phyloP scores from a whole-genome alignment of 495 filamentous ascomycete genomes.

The Articulospora tetracladia region DNA sequence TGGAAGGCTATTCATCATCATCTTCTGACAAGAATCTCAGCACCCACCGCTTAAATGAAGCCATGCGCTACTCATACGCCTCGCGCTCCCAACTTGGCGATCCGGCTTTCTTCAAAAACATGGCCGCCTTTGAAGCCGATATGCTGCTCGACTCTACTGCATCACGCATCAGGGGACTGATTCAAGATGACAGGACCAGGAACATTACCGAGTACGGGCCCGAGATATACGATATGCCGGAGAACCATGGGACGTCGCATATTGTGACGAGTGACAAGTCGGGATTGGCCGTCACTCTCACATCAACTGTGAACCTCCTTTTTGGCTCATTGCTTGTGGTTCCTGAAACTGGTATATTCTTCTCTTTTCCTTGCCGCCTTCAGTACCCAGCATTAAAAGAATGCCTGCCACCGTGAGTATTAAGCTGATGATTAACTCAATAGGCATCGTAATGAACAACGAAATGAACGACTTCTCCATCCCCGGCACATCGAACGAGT shows the following conservation, averaged over 20 bases:
- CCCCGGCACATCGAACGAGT: constrained; percentile 68
- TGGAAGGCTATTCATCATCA: constrained; percentile 60
- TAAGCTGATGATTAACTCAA: no score
- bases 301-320: constrained; percentile 79
- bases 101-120: constrained; percentile 62
- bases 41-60: constrained; percentile 79
- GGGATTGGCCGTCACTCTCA: constrained; percentile 68
- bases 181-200: constrained; percentile 64
- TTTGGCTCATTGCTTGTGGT: constrained; percentile 78
- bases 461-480: constrained; percentile 93
- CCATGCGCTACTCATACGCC: constrained; percentile 83
- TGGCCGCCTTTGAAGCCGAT: constrained; percentile 57
- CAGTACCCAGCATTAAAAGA: neutral
- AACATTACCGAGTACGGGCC: constrained; percentile 72
- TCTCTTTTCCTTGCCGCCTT: neutral
- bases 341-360: constrained; percentile 58
- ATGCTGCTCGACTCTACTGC: constrained; percentile 63
- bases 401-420: no score
- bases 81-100: constrained; percentile 70
- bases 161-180: constrained; percentile 54
- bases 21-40: constrained; percentile 50
- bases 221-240: constrained; percentile 51
- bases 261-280: constrained; percentile 64
- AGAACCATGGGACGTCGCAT: constrained; percentile 73
- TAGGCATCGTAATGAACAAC: constrained; percentile 81